Percentiles rank a stretch among this genome's conserved stretches.
Evolutionary conservation across 441 rosid genomes (phyloP).

Genomic region (Brassica balearica): DNA sequence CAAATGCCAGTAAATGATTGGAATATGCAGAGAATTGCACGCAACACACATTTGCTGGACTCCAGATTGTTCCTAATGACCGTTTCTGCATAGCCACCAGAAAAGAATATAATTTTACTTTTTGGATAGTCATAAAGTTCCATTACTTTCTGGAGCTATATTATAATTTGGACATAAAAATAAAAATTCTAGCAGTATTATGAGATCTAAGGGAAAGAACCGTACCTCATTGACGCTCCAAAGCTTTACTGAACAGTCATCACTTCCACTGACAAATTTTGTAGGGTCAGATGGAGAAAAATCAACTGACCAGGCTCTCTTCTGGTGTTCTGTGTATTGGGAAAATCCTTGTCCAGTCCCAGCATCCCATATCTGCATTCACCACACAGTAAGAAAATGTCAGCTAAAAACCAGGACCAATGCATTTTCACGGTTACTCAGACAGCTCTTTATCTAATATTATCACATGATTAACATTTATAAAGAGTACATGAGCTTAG

Average conservation of each 20-base stretch:
- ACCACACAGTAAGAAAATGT: conserved; percentile 41
- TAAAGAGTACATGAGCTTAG: conserved; percentile 1
- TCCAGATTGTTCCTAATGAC: conserved; percentile 63
- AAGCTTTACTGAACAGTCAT: conserved; percentile 83
- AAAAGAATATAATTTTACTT: conserved; percentile 24
- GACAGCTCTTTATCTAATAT: background rate
- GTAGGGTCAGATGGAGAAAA: conserved; percentile 74
- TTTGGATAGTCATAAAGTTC: background rate
- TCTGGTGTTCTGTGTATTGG: conserved; percentile 70
- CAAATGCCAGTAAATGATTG: conserved; percentile 65
- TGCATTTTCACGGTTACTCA: conserved; percentile 16
- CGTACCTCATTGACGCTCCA: conserved; percentile 84
- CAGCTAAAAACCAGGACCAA: conserved; percentile 30
- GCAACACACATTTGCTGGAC: conserved; percentile 79
- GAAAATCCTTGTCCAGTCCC: conserved; percentile 77
- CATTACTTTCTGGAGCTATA: conserved; percentile 13
- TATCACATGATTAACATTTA: conserved; percentile 6
- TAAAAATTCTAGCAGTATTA: background rate
- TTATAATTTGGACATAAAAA: conserved; percentile 12
- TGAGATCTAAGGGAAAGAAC: conserved; percentile 35
- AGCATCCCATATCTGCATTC: conserved; percentile 82
- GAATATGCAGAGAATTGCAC: conserved; percentile 76
- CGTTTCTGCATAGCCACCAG: conserved; percentile 55
- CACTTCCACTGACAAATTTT: conserved; percentile 88
- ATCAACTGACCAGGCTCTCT: conserved; percentile 90